These are phyloP conservation scores for Penicillium sp. DNA, from an alignment of 2,329 filamentous ascomycete species.

Conservation along the genomic window DNA sequence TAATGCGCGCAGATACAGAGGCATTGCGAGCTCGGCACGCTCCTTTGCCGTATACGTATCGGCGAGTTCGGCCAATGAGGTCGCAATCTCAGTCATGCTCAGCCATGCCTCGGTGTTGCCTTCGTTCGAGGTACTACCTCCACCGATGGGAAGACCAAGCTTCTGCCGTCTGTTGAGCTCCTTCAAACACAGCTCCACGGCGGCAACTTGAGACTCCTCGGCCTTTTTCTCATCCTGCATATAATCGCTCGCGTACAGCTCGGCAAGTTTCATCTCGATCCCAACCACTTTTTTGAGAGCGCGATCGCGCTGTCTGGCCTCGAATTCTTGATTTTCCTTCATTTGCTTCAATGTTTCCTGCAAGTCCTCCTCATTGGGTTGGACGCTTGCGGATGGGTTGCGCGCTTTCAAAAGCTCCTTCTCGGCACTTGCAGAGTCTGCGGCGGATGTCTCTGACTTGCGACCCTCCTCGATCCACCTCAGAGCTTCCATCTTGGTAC, in stretches of 20 bases:
- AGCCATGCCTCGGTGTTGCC: constrained; percentile 29
- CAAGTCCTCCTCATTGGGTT: constrained; percentile 16
- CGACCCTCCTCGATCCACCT: constrained; percentile 31
- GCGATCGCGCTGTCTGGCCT: constrained; percentile 50
- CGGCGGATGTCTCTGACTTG: constrained; percentile 15
- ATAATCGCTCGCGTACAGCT: constrained; percentile 71
- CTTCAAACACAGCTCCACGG: constrained; percentile 70
- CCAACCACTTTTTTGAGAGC: constrained; percentile 68
- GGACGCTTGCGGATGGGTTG: constrained; percentile 15
- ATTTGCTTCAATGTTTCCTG: constrained; percentile 19
- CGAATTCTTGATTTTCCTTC: constrained; percentile 23
- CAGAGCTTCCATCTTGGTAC: constrained; percentile 63
- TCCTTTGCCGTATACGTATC: constrained; percentile 68
- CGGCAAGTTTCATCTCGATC: constrained; percentile 75
- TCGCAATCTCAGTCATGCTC: constrained; percentile 35
- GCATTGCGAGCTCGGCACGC: constrained; percentile 74
- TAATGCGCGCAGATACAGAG: constrained; percentile 80
- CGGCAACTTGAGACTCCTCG: constrained; percentile 70
- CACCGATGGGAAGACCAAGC: constrained; percentile 61
- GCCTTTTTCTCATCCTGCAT: constrained; percentile 68
- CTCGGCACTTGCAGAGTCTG: constrained; percentile 10
- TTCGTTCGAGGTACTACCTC: constrained; percentile 53
- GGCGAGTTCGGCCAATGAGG: constrained; percentile 55
- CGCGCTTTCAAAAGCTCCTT: constrained; percentile 16
- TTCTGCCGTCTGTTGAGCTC: constrained; percentile 64